A percentile compares a stretch with the other conserved stretches of the same genome.
phyloP scores from a whole-genome alignment of 2,329 filamentous ascomycete species.

The Botrytis aclada region DNA sequence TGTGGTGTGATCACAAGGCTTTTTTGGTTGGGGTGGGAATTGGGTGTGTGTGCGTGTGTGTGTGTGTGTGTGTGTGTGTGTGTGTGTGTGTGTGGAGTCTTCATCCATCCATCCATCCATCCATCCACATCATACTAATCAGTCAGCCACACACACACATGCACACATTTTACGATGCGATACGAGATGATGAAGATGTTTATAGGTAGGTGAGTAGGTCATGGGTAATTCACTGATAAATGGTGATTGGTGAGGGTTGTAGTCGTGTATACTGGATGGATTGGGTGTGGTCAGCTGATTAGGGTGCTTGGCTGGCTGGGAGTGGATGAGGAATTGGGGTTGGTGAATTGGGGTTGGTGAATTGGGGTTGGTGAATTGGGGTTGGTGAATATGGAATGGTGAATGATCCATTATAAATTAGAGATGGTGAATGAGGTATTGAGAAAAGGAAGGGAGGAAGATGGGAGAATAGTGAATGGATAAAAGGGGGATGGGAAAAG shows the following conservation, averaged over 20 bases:
- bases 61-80: no score
- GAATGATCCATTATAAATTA: no score
- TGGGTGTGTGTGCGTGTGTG: background rate
- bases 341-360: background rate
- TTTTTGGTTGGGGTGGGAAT: background rate
- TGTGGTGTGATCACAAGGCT: background rate
- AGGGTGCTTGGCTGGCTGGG: background rate
- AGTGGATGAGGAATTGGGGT: background rate
- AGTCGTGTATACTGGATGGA: background rate
- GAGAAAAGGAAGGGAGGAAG: no score
- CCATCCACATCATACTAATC: no score
- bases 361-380: rapidly evolving
- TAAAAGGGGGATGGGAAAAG: no score
- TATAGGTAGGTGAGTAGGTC: background rate
- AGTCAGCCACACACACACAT: background rate
- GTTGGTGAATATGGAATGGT: no score
- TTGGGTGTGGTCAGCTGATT: background rate
- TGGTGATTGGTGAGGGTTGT: background rate
- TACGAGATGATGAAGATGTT: background rate
- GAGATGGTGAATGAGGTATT: no score
- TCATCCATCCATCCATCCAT: no score
- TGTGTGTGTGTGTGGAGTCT: no score
- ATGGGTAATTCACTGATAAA: background rate
- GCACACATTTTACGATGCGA: no score
- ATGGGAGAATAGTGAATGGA: no score